Evolutionary conservation across 108 stramenopile genomes (phyloP).

Genomic region (Stephanodiscus triporus): DNA sequence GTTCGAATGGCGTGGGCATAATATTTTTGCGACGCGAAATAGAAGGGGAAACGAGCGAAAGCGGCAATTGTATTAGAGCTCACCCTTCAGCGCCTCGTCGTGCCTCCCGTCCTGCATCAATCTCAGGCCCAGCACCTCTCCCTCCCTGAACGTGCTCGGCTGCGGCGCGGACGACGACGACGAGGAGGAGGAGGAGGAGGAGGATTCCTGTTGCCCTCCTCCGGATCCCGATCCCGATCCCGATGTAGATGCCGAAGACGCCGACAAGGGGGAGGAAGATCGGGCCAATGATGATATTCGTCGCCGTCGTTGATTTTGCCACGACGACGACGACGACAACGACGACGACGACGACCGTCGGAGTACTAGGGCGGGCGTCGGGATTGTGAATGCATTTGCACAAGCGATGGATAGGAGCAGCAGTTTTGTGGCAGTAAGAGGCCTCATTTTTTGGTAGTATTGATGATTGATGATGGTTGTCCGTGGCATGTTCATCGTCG

Average conservation of each 20-base stretch:
- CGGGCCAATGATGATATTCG: background rate
- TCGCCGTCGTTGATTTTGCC: background rate
- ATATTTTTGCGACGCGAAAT: no score
- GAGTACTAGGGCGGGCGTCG: background rate
- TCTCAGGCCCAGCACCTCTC: conserved; percentile 75
- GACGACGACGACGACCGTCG: conserved; percentile 7
- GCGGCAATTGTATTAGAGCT: conserved; percentile 3
- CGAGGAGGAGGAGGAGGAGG: background rate
- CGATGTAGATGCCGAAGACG: conserved; percentile 1
- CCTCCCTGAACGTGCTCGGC: conserved; percentile 78
- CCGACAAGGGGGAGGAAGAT: background rate
- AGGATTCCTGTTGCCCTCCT: conserved; percentile 1
- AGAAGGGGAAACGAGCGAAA: no score
- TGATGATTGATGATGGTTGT: background rate
- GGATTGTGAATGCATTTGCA: conserved; percentile 28
- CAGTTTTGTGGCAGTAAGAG: background rate
- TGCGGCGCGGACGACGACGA: background rate
- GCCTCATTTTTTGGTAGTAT: background rate
- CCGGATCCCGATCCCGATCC: conserved; percentile 19
- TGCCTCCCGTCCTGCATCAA: conserved; percentile 82
- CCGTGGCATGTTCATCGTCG: no score
- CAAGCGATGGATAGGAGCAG: conserved; percentile 9
- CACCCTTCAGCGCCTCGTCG: conserved; percentile 74
- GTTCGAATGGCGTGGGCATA: no score
- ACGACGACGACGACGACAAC: conserved; percentile 5